phyloP scores from a whole-genome alignment of 2,329 filamentous ascomycete genomes.

The Venturia asperata region DNA sequence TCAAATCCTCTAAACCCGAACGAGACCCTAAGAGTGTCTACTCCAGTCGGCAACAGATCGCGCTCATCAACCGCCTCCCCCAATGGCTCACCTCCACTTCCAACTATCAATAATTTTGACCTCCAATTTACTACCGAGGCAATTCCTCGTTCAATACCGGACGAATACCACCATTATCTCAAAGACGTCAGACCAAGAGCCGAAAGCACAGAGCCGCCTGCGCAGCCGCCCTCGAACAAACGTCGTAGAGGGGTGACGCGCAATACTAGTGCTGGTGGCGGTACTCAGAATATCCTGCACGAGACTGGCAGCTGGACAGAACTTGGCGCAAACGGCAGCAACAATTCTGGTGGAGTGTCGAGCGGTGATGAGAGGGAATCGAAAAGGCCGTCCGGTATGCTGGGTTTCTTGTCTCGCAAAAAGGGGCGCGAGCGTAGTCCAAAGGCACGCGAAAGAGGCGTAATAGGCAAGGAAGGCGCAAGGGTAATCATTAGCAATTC shows the following conservation, averaged over 20 bases:
- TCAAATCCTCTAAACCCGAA: constrained; percentile 1
- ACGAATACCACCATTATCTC: constrained; percentile 18
- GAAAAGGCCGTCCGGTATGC: constrained; percentile 65
- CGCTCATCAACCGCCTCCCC: constrained; percentile 29
- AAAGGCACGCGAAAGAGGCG: constrained; percentile 87
- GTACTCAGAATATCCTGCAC: constrained; percentile 85
- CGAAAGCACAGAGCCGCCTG: constrained; percentile 10
- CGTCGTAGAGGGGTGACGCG: constrained; percentile 50
- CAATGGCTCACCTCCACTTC: constrained; percentile 42
- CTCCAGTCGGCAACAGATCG: constrained; percentile 11
- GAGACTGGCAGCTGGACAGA: constrained; percentile 88
- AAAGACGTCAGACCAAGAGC: constrained; percentile 9
- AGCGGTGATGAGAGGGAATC: constrained; percentile 31
- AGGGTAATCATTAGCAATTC: constrained; percentile 18
- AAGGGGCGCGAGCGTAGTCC: constrained; percentile 86
- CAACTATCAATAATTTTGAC: constrained; percentile 21
- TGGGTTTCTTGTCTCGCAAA: constrained; percentile 83
- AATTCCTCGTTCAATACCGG: constrained; percentile 19
- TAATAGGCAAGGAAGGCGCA: constrained; percentile 90
- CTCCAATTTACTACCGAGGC: constrained; percentile 13
- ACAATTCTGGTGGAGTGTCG: constrained; percentile 47
- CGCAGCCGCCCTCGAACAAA: constrained; percentile 1
- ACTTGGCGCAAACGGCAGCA: constrained; percentile 64
- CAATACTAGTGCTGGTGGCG: constrained; percentile 70
- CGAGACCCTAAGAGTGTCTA: not conserved